Percentiles rank a stretch among this genome's conserved stretches.
These are phyloP conservation scores for Centaurea solstitialis DNA, from an alignment of 129 eudicot genomes.

Conservation along the genomic window DNA sequence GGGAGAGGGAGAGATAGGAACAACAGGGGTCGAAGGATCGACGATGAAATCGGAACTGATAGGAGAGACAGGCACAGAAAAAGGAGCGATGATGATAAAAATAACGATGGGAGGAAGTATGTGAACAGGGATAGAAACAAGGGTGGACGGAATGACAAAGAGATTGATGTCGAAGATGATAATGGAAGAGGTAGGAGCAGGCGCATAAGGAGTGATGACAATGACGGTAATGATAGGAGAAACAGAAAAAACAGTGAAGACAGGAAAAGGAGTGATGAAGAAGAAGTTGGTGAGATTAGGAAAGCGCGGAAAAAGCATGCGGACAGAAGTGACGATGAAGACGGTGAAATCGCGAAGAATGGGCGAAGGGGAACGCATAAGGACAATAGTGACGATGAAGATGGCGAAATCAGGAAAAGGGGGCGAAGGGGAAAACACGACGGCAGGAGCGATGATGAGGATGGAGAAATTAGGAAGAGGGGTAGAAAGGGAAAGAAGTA, in stretches of 20 bases:
- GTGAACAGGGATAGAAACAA: not conserved
- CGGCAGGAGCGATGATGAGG: conserved; percentile 30
- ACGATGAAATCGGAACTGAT: conserved; percentile 5
- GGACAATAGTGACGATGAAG: conserved; percentile 2
- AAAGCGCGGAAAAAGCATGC: not conserved
- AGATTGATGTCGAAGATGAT: conserved; percentile 1
- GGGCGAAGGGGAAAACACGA: conserved; percentile 2
- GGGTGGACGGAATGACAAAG: conserved; percentile 12
- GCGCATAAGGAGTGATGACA: not conserved
- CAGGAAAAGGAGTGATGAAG: conserved; percentile 7
- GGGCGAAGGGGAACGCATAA: conserved; percentile 1
- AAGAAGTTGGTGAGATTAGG: not conserved
- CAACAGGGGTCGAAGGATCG: conserved; percentile 13
- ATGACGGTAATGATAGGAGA: conserved; percentile 9
- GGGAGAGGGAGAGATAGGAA: conserved; percentile 22
- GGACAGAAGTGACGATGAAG: not conserved
- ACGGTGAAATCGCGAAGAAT: not conserved
- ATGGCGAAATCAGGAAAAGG: conserved; percentile 14
- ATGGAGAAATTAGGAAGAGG: conserved; percentile 20
- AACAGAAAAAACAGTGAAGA: not conserved
- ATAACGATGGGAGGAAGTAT: conserved; percentile 4
- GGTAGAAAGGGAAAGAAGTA: conserved; percentile 8
- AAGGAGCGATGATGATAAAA: conserved; percentile 25
- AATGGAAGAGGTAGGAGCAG: not conserved
- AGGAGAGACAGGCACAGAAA: conserved; percentile 19